Conservation (phyloP, 805 yeast genomes). For the Wickerhamiella siamensis region DNA sequence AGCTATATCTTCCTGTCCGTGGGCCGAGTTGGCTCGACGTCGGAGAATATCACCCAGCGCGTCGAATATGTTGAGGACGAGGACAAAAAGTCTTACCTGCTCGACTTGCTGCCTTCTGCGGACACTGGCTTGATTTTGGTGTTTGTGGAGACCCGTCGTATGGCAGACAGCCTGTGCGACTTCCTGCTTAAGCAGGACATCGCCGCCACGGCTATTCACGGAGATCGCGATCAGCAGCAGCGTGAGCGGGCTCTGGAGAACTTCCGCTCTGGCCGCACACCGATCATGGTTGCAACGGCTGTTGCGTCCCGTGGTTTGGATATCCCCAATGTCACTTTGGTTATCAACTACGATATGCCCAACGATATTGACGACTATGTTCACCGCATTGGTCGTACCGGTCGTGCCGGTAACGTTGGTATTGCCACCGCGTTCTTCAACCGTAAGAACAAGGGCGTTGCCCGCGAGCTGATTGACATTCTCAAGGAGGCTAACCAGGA, state of each 20-base stretch:
- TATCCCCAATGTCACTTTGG: constrained; percentile 97
- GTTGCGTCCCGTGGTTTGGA: constrained; percentile 99
- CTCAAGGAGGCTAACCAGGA: constrained; percentile 95
- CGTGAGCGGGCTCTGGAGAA: constrained; percentile 94
- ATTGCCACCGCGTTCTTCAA: constrained; percentile 96
- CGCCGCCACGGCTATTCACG: constrained; percentile 98
- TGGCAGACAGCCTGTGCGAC: constrained; percentile 93
- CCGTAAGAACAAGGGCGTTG: constrained; percentile 84
- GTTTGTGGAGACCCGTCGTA: constrained; percentile 95
- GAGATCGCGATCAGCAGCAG: constrained; percentile 96
- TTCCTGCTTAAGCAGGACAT: constrained; percentile 75
- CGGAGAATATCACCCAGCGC: constrained; percentile 95
- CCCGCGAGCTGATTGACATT: constrained; percentile 73
- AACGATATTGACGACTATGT: constrained; percentile 96
- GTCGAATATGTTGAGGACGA: constrained; percentile 82
- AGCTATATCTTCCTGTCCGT: constrained; percentile 92
- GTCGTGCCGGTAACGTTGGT: constrained; percentile 99
- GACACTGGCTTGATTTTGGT: constrained; percentile 80
- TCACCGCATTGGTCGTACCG: constrained; percentile 99
- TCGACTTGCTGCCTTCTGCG: constrained; percentile 70
- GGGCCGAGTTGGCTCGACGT: constrained; percentile 98
- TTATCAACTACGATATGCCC: constrained; percentile 94
- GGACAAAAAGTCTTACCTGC: constrained; percentile 79
- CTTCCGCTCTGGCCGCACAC: constrained; percentile 84
- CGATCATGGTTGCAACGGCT: constrained; percentile 95